Base-by-base conservation (phyloP, 2,329 filamentous ascomycete genomes). In the Aspergillus glaucus region DNA sequence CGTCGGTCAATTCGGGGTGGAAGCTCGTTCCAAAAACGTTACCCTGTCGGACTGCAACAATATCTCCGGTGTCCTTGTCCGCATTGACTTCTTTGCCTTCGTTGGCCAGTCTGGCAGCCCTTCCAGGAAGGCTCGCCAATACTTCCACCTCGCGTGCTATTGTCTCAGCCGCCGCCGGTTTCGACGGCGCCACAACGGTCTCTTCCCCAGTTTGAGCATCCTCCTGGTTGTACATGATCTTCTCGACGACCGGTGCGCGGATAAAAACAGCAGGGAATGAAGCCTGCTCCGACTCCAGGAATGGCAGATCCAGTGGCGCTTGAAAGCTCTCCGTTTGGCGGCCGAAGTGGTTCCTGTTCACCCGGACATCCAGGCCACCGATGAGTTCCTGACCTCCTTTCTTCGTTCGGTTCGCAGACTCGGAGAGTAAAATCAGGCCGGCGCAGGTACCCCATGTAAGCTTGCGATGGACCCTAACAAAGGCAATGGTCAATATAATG, bases 391-490 rank as follows among this genome's bases (percentile, higher is more conserved):
- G 93, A 0, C 92, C 92, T 40, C 89, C 90, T 61, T 87, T 84
- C 67, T 96, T 97, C 34, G 88, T 90, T 53, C 85, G 81, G 66
- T 92, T 95, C 44, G 90, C 92, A 50, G 86, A 84, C 62, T 95
- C 87, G 2, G 90, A 86, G 44, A 98, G 83, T 44, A 97, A 75
- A 58, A 98, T 96, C 49, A 97, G 79, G 8, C 93, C 93, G 10
- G 93, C 93, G 67, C 93, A 98, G 17, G 93, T 97, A 49, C 93
- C 93, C 92, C 92, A 98, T 21, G 87, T 88, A 9, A 91, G 91
- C 59, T 87, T 90, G 57, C 86, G 82, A 46, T 82, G 74, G 37
- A 87, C 75, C 62, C 88, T 92, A 52, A 21, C 34, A 42, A 10
- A 53, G 48, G 26, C 9, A 30, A 46, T 41, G 49, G 56, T 51